phyloP scores from a whole-genome alignment of 2,329 filamentous ascomycete genomes.

The Aspergillus brunneoviolaceus region DNA sequence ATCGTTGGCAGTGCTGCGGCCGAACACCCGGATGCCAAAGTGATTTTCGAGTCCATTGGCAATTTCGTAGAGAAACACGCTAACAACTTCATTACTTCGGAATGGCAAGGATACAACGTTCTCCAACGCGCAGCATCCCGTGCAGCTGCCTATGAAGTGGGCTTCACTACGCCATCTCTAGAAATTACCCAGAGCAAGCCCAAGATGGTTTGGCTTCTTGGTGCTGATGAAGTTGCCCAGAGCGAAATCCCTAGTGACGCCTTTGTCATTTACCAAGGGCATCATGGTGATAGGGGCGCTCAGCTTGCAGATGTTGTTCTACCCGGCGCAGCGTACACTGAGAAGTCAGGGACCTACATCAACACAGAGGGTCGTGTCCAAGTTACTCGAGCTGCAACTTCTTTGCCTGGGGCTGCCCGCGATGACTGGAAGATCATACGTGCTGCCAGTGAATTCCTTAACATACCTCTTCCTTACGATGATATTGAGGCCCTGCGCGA shows the following conservation, averaged over 20 bases:
- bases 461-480: constrained; percentile 84
- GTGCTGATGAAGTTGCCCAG: constrained; percentile 84
- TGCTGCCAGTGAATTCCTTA: constrained; percentile 87
- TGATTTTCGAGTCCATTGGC: constrained; percentile 88
- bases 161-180: constrained; percentile 82
- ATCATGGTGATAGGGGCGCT: constrained; percentile 92
- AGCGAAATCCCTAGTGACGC: constrained; percentile 91
- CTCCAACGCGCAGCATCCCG: constrained; percentile 91
- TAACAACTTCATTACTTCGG: constrained; percentile 77
- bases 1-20: constrained; percentile 89
- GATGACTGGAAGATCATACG: constrained; percentile 99
- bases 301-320: constrained; percentile 92
- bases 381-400: constrained; percentile 86
- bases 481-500: constrained; percentile 86
- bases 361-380: constrained; percentile 98
- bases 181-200: constrained; percentile 80
- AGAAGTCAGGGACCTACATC: constrained; percentile 93
- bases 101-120: constrained; percentile 98
- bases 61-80: constrained; percentile 91
- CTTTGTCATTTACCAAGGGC: constrained; percentile 96
- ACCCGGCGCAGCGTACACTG: constrained; percentile 91
- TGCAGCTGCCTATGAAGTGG: constrained; percentile 90
- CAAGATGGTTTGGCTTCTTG: constrained; percentile 96
- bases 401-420: constrained; percentile 81
- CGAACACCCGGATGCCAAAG: constrained; percentile 87